Base-by-base conservation (phyloP, 1,284 basidiomycete genomes). In the Flammula alnicola region DNA sequence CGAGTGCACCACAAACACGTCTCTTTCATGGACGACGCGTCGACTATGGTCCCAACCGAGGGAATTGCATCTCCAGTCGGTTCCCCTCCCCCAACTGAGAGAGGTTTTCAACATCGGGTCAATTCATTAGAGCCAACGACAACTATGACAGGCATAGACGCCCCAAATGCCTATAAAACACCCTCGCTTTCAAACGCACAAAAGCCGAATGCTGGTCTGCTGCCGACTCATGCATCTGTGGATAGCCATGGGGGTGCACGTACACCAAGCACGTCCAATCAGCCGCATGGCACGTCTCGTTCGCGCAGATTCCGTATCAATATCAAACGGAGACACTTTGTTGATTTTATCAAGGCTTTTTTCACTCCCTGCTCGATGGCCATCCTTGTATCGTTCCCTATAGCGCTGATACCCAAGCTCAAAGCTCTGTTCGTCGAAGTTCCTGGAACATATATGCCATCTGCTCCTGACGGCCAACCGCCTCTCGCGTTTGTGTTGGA, bases 391-490 rank as follows among this genome's bases (percentile, higher is more conserved):
- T 74, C 84, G 1, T 78, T 93, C 44, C 71, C 81, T 25, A 81
- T 87, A 55, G 81, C 89, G 0, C 72, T 93, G 4, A 67, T 91
- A 1, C 77, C 77, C 1, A 76, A 78, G 0, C 74, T 93, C 48
- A 92, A 92, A 63, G 87, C 81, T 0, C 74, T 93, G 5, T 89
- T 93, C 56, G 74, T 85, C 0, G 51, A 70, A 6, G 74, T 84
- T 1, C 68, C 77, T 0, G 75, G 74, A 1, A 62, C 63, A 1
- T 65, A 76, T 25, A 83, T 88, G 37, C 79, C 81, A 0, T 66
- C 75, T 22, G 87, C 84, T 0, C 91, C 91, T 0, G 89, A 93
- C 58, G 87, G 86, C 0, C 77, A 82, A 51, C 88, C 90, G 1
- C 90, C 90, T 0, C 76, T 93, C 12, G 76, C 82, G 0, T 84